Percentiles rank a stretch among this genome's conserved stretches.
Conservation (phyloP, 2,329 filamentous ascomycete genomes). For the Ascocoryne sarcoides region DNA sequence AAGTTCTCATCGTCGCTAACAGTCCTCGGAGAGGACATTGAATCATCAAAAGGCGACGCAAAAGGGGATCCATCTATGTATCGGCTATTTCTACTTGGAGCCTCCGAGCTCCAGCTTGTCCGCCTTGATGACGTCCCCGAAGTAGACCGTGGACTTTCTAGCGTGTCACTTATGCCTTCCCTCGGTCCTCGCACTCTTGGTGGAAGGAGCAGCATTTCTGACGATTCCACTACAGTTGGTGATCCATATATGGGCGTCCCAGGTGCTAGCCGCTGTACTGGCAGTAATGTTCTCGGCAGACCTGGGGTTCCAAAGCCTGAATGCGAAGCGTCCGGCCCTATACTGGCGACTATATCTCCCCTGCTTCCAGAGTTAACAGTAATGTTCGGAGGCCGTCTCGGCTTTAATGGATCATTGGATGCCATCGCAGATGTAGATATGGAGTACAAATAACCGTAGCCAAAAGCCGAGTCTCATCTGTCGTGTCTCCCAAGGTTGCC, state of each 20-base stretch:
- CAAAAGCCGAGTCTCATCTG: neutral
- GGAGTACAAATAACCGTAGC: neutral
- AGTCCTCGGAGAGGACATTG: constrained; percentile 25
- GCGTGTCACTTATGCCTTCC: constrained; percentile 39
- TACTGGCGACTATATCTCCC: constrained; percentile 34
- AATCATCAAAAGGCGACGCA: constrained; percentile 30
- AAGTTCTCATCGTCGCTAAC: constrained; percentile 53
- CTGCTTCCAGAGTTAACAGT: constrained; percentile 51
- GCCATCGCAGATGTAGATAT: neutral
- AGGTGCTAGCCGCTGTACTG: constrained; percentile 12
- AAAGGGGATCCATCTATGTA: constrained; percentile 23
- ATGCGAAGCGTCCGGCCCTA: constrained; percentile 34
- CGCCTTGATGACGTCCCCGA: constrained; percentile 45
- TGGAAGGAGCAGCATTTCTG: constrained; percentile 42
- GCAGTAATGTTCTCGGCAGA: constrained; percentile 25
- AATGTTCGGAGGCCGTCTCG: constrained; percentile 44
- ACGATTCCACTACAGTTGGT: constrained; percentile 28
- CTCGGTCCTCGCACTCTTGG: constrained; percentile 32
- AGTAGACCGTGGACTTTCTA: constrained; percentile 34
- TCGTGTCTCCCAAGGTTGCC: neutral
- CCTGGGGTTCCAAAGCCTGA: constrained; percentile 20
- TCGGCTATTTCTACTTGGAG: constrained; percentile 42
- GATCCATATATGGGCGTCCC: constrained; percentile 18
- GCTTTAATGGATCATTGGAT: constrained; percentile 2
- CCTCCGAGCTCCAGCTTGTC: constrained; percentile 58